Evolutionary conservation across 176 grass and related monocot genomes (phyloP).

Genomic region (Dendrocalamus sinicus): DNA sequence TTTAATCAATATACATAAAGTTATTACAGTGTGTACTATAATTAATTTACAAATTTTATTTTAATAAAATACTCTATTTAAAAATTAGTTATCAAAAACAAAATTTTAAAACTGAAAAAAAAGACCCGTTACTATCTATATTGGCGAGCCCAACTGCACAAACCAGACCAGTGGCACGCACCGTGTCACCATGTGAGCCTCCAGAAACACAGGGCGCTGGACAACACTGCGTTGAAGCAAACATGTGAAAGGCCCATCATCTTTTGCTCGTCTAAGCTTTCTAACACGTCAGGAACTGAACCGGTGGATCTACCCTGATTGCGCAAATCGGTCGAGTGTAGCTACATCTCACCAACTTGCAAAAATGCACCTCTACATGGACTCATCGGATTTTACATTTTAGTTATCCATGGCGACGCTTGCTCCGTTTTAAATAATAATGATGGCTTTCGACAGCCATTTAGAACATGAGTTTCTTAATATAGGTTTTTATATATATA

Average conservation of each 20-base stretch:
- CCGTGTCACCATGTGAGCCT: constrained; percentile 23
- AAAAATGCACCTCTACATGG: background rate
- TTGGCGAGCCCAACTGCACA: background rate
- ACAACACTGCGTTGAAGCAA: background rate
- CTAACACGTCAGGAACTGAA: background rate
- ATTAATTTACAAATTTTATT: too few relatives aligned
- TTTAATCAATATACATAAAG: too few relatives aligned
- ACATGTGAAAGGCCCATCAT: background rate
- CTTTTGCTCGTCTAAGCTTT: background rate
- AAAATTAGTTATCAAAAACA: too few relatives aligned
- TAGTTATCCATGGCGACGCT: too few relatives aligned
- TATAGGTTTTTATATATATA: too few relatives aligned
- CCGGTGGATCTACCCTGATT: background rate
- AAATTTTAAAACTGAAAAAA: too few relatives aligned
- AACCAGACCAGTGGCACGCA: background rate
- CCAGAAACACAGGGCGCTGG: background rate
- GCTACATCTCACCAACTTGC: background rate
- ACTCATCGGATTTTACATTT: too few relatives aligned
- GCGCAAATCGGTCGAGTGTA: background rate
- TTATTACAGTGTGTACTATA: too few relatives aligned
- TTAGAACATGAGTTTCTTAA: too few relatives aligned
- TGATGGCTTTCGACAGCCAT: too few relatives aligned
- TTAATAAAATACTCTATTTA: too few relatives aligned
- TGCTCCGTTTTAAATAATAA: too few relatives aligned
- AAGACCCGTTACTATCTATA: background rate